These are phyloP conservation scores for Heritiera fomes DNA, from an alignment of 345 rosid species.

Conservation along the genomic window DNA sequence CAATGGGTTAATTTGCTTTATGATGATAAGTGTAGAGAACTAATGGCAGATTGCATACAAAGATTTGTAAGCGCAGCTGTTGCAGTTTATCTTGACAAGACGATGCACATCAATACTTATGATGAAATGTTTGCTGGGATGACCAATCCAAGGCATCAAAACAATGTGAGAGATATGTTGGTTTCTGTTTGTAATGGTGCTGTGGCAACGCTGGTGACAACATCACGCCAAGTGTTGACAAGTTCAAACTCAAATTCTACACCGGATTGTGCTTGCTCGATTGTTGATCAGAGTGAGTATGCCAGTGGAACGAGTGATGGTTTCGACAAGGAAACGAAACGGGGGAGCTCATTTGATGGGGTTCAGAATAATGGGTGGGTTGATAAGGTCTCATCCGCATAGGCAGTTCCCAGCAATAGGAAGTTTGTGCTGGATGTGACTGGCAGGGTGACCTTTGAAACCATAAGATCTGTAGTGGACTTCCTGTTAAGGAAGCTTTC, in stretches of 20 bases:
- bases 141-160: conserved; percentile 83
- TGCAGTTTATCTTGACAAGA: conserved; percentile 88
- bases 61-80: conserved; percentile 81
- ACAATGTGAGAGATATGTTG: conserved; percentile 60
- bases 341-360: conserved; percentile 34
- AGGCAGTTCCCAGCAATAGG: conserved; percentile 73
- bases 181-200: conserved; percentile 80
- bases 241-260: conserved; percentile 30
- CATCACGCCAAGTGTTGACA: conserved; percentile 82
- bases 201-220: conserved; percentile 68
- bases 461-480: conserved; percentile 60
- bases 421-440: conserved; percentile 86
- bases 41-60: conserved; percentile 75
- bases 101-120: conserved; percentile 71
- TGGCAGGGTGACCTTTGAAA: conserved; percentile 83
- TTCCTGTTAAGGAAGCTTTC: conserved; percentile 62
- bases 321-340: conserved; percentile 28
- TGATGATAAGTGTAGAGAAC: conserved; percentile 62
- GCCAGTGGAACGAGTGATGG: conserved; percentile 16
- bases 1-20: conserved; percentile 58
- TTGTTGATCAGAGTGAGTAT: conserved; percentile 35
- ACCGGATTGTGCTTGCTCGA: conserved; percentile 26
- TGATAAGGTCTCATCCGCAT: conserved; percentile 50
- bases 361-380: conserved; percentile 52
- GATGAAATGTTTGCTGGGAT: conserved; percentile 79